Evolutionary conservation across 106 monocot genomes (phyloP), one percentile per base, ranked within the genome.

Genomic region (Platanthera zijinensis): DNA sequence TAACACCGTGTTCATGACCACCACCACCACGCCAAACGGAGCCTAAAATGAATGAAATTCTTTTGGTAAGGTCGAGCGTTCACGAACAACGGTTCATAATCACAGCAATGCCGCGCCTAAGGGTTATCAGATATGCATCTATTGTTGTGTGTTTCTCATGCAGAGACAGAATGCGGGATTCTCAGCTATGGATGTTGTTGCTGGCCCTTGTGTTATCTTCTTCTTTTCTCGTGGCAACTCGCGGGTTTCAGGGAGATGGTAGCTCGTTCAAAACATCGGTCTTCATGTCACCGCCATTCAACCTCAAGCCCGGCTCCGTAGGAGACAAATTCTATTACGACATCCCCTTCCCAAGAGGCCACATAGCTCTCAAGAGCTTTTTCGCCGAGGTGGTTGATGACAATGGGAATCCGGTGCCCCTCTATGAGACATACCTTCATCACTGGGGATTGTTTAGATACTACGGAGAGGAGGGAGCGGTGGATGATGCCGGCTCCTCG

Each of bases 381-480:
- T 6, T 84, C 17, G 92, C 75, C 6, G 95, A 95, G 77, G 88
- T 90, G 0, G 83, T 95, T 8, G 95, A 92, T 30, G 88, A 86
- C 73, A 79, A 57, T 14, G 92, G 86, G 1, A 78, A 76, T 25
- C 54, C 92, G 4, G 77, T 95, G 7, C 90, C 95, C 7, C 89
- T 95, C 47, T 84, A 88, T 50, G 91, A 95, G 66, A 88, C 95
- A 6, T 95, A 95, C 61, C 84, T 95, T 52, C 95, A 95, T 78
- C 95, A 95, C 57, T 95, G 95, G 95, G 72, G 83, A 4, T 70
- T 95, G 5, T 50, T 32, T 2, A 74, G 81, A 74, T 95, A 89
- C 79, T 91, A 89, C 10, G 74, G 56, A 6, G 15, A 25, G 5
- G 79, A 76, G 50, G 67, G 7, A 22, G 66, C 6, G n/a, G 52